These are phyloP conservation scores for Boletus eberwhitei DNA, from an alignment of 768 basidiomycete genomes.

Conservation along the genomic window DNA sequence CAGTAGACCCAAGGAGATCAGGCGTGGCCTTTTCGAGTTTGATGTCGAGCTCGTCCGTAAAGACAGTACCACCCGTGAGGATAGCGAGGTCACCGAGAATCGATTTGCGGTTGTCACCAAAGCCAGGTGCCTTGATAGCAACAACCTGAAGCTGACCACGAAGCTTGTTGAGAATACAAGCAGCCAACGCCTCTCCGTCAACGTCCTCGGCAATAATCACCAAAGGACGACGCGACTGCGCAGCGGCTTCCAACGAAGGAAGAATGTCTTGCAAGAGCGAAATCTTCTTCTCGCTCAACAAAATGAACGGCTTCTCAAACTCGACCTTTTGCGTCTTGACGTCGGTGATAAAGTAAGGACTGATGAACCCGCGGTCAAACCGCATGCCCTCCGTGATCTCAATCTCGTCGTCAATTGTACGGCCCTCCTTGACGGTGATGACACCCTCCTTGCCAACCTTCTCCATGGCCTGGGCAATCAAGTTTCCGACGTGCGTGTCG, in stretches of 20 bases:
- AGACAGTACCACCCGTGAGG: conserved; percentile 96
- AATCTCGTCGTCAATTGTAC: conserved; percentile 97
- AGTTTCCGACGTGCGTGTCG: conserved; percentile 85
- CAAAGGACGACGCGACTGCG: conserved; percentile 81
- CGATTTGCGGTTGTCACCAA: conserved; percentile 98
- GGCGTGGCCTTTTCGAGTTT: conserved; percentile 83
- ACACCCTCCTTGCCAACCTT: conserved; percentile 99
- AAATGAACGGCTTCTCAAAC: conserved; percentile 93
- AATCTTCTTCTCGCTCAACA: conserved; percentile 98
- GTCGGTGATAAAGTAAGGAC: conserved; percentile 97
- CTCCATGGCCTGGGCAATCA: conserved; percentile 99
- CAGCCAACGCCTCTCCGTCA: conserved; percentile 96
- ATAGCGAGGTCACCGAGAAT: conserved; percentile 97
- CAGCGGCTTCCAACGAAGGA: conserved; percentile 81
- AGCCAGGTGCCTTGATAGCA: conserved; percentile 96
- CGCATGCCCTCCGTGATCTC: conserved; percentile 99
- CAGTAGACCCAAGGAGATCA: conserved; percentile 1
- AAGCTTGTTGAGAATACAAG: conserved; percentile 98
- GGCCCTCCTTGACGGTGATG: conserved; percentile 99
- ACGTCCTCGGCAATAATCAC: conserved; percentile 97
- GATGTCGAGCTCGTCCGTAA: conserved; percentile 95
- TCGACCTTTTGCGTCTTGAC: conserved; percentile 95
- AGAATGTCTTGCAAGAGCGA: conserved; percentile 92
- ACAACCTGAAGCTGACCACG: conserved; percentile 93
- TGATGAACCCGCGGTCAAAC: conserved; percentile 98